Base-by-base conservation (phyloP, 306 rosid species). In the Glycine tomentella region DNA sequence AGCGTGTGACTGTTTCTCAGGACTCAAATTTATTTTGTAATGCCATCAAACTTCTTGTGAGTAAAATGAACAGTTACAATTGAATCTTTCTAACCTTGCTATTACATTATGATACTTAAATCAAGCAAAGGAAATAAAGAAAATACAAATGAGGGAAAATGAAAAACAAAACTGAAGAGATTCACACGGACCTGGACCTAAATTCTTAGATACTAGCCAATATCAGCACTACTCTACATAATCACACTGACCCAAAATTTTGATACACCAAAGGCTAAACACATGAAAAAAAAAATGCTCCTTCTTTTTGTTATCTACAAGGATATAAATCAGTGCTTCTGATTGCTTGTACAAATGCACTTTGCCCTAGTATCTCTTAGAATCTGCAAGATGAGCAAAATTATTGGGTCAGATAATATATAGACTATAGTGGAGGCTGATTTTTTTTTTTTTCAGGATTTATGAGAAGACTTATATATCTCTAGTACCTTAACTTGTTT, bases 401-500 rank as follows among this genome's bases (percentile, higher is more conserved):
- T 42, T 42, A 42, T 11, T 64, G 58, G 16, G 38, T 58, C 55
- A 87, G 58, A 75, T 73, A 70, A 76, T 45, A n/a, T n/a, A 59
- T 12, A 80, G 17, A 65, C 20, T 78, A 42, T 46, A 42, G 48
- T 74, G 45, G 45, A 68, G 36, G 10, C 65, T 64, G 63, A 14
- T 25, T 7, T 44, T 6, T 40, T n/a, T n/a, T n/a, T 52, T 44
- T 64, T 55, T 64, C 10, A 66, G 55, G 45, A 51, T 52, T n/a
- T 67, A 36, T 10, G 74, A 25, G 31, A 25, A 25, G 31, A 25
- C 31, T 25, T 25, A 25, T 25, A 25, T 25, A 1, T 72, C 74
- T 40, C 46, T 7, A 51, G 50, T 92, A 92, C 99, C 99, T 95
- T 59, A 9, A 95, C 92, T 80, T 93, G 87, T 82, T 90, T 87